Evolutionary conservation across 2,329 filamentous ascomycete genomes (phyloP), one percentile per base, ranked within the genome.

Genomic region (Penicillium sp.): DNA sequence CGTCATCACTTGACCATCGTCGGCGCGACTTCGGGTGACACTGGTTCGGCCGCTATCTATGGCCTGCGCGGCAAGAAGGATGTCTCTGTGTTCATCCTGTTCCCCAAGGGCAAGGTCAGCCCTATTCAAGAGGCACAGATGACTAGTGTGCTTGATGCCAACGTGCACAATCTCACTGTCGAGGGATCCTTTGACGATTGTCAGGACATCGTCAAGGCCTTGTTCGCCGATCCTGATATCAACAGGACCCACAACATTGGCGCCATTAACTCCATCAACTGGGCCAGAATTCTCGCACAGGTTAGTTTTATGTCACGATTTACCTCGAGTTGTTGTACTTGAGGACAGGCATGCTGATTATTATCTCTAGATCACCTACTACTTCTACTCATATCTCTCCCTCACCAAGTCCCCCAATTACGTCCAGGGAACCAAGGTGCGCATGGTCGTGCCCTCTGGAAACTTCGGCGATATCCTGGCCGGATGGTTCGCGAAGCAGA

Each of bases 61-160:
- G 95, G 95, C 57, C 83, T 99, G 56, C 83, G 93, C 53, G 92
- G 93, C 56, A 98, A 98, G 86, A 93, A 96, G 79, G 95, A 99
- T 82, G 91, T 97, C 15, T 96, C 92, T 0, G 91, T 98, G 55
- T 95, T 96, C 80, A 98, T 99, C 73, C 84, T 98, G 70, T 90
- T 94, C 76, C 95, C 95, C 28, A 91, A 95, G 76, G 94, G 92
- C 63, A 90, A 92, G 67, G 90, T 98, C 63, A 92, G 89, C 74
- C 91, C 92, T 14, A 90, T 98, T 58, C 95, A 98, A 77, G 92
- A 98, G 77, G 90, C 91, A 4, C 95, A 98, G 80, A 98, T 98
- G 95, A 97, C 93, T 0, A 97, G 94, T 0, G 90, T 60, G 31
- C 81, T 92, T 42, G 95, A 98, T 75, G 80, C 85, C 60, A 98